phyloP scores from a whole-genome alignment of 1,284 basidiomycete species.

The Trametes polyzona region DNA sequence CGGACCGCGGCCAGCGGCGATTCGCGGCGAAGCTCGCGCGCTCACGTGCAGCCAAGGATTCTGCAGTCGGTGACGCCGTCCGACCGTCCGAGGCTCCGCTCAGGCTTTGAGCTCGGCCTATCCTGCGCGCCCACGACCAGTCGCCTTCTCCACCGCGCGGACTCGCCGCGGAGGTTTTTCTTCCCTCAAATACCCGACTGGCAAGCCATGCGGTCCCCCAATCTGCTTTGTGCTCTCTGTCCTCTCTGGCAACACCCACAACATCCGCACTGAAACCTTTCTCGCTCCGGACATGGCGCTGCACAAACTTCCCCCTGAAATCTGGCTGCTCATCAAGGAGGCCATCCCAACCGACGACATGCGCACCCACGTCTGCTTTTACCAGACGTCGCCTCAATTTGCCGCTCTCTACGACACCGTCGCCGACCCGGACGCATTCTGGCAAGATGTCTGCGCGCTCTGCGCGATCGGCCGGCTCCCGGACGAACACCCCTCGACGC shows the following conservation, averaged over 20 bases:
- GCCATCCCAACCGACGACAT: slow-evolving; percentile 10
- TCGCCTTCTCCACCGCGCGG: neutral
- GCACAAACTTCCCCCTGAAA: slow-evolving; percentile 10
- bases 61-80: neutral
- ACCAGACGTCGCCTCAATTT: neutral
- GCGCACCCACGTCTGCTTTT: slow-evolving; percentile 20
- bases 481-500: neutral
- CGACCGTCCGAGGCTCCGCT: neutral
- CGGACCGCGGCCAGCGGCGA: too few species aligned
- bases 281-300: too few species aligned
- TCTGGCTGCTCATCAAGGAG: slow-evolving; percentile 8
- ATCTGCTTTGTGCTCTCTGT: too few species aligned
- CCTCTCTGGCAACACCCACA: neutral
- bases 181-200: neutral
- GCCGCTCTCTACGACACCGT: slow-evolving; percentile 9
- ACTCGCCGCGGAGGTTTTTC: too few species aligned
- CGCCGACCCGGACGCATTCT: slow-evolving; percentile 3
- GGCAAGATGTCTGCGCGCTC: slow-evolving; percentile 8
- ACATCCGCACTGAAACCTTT: neutral
- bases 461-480: slow-evolving; percentile 2
- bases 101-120: neutral
- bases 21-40: too few species aligned
- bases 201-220: neutral
- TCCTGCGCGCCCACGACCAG: neutral
- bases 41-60: neutral